Evolutionary conservation across 495 filamentous ascomycete genomes (phyloP).

Genomic region (Lepraria neglecta): DNA sequence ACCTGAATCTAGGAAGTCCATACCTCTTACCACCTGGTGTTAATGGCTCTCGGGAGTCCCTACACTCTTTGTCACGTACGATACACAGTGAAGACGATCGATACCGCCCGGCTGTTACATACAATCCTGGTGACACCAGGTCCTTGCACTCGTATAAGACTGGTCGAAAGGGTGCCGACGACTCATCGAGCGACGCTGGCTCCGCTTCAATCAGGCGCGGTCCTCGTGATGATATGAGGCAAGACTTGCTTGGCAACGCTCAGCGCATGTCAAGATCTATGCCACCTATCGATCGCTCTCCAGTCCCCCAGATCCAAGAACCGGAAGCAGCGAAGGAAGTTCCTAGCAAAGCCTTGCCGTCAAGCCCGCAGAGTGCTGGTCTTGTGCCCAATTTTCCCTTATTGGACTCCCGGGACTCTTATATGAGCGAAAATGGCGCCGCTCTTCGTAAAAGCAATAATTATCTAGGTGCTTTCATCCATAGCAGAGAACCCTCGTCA

Average conservation of each 20-base stretch:
- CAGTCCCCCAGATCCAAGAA: conserved; percentile 22
- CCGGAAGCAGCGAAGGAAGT: conserved; percentile 23
- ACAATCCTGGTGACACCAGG: conserved; percentile 50
- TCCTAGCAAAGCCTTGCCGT: conserved; percentile 23
- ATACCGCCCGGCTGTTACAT: conserved; percentile 65
- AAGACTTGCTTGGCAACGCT: conserved; percentile 57
- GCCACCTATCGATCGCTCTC: conserved; percentile 42
- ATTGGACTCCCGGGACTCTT: conserved; percentile 33
- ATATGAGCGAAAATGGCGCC: conserved; percentile 30
- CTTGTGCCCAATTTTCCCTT: conserved; percentile 28
- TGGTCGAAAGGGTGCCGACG: conserved; percentile 45
- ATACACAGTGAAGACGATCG: conserved; percentile 69
- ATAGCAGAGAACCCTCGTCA: conserved; percentile 31
- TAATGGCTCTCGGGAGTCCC: conserved; percentile 72
- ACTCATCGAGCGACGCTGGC: conserved; percentile 58
- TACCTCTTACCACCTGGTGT: conserved; percentile 83
- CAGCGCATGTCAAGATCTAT: conserved; percentile 59
- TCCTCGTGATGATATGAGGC: conserved; percentile 47
- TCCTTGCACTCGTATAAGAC: conserved; percentile 50
- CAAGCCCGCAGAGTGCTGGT: conserved; percentile 17
- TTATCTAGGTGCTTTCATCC: conserved; percentile 42
- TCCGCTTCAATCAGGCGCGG: conserved; percentile 42
- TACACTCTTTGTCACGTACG: conserved; percentile 74
- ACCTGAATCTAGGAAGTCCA: conserved; percentile 72
- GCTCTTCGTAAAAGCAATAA: conserved; percentile 40